These are phyloP conservation scores for Scutellaria minor DNA, from an alignment of 257 asterid species.

Conservation along the genomic window DNA sequence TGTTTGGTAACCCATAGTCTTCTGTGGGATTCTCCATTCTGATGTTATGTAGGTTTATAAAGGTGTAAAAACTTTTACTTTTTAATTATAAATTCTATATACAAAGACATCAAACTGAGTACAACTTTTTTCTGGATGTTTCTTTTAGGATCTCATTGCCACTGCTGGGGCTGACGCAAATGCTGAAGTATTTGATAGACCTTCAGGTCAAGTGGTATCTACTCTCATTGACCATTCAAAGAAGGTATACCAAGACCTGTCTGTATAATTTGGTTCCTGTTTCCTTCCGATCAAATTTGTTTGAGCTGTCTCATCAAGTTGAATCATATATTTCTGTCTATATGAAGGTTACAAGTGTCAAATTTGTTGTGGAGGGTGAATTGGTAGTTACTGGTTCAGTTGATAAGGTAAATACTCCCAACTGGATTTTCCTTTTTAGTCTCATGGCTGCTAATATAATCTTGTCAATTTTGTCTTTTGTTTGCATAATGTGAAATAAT, in stretches of 20 bases:
- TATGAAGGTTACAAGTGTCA: slow-evolving; percentile 77
- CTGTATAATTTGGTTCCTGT: neutral
- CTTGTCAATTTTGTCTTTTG: too few relatives aligned
- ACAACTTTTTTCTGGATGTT: slow-evolving; percentile 24
- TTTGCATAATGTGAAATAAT: too few relatives aligned
- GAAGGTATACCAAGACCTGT: slow-evolving; percentile 58
- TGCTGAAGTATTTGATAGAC: slow-evolving; percentile 81
- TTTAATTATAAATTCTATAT: neutral
- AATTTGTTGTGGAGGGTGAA: slow-evolving; percentile 50
- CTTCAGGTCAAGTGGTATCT: slow-evolving; percentile 89
- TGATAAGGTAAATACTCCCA: too few relatives aligned
- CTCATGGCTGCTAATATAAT: too few relatives aligned
- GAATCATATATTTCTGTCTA: slow-evolving; percentile 19
- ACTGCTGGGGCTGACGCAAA: slow-evolving; percentile 91
- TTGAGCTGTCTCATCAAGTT: slow-evolving; percentile 21
- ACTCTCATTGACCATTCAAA: slow-evolving; percentile 96
- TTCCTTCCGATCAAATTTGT: slow-evolving; percentile 6
- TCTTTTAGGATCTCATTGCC: slow-evolving; percentile 82
- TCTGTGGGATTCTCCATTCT: neutral
- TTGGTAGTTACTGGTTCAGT: too few relatives aligned
- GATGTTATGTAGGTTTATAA: too few relatives aligned
- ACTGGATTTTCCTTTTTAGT: too few relatives aligned
- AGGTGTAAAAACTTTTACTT: neutral
- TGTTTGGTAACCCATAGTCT: neutral
- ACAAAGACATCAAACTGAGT: slow-evolving; percentile 4